phyloP scores from a whole-genome alignment of 106 monocot species.

The Posidonia australis region DNA sequence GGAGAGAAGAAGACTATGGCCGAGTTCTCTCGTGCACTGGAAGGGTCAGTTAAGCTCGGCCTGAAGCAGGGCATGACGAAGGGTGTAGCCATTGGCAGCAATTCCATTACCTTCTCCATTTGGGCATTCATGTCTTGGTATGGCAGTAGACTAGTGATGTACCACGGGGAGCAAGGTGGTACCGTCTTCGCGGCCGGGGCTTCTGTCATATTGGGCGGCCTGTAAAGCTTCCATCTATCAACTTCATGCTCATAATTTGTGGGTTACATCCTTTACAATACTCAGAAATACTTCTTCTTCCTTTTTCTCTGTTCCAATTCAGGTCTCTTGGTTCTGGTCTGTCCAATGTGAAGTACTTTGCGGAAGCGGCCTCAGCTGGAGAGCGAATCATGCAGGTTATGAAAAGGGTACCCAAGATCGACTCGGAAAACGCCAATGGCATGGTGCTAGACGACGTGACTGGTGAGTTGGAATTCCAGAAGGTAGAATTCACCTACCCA shows the following conservation, averaged over 20 bases:
- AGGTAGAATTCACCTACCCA: slow-evolving; percentile 59
- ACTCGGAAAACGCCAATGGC: slow-evolving; percentile 46
- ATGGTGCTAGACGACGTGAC: slow-evolving; percentile 13
- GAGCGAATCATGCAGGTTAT: slow-evolving; percentile 55
- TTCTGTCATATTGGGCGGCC: slow-evolving; percentile 51
- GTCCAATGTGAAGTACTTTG: slow-evolving; percentile 70
- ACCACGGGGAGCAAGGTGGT: slow-evolving; percentile 50
- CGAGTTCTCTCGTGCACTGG: slow-evolving; percentile 50
- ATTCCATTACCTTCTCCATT: slow-evolving; percentile 58
- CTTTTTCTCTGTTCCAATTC: too few relatives aligned
- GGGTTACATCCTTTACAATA: not conserved
- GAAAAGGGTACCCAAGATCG: slow-evolving; percentile 47
- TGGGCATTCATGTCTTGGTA: slow-evolving; percentile 80
- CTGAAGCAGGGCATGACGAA: slow-evolving; percentile 53
- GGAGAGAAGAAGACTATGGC: slow-evolving; percentile 46
- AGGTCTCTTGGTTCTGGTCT: slow-evolving; percentile 65
- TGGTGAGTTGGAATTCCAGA: slow-evolving; percentile 61
- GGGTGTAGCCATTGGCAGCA: slow-evolving; percentile 74
- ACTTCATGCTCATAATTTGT: not conserved
- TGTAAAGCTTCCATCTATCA: slow-evolving; percentile 21
- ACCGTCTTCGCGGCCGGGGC: slow-evolving; percentile 61
- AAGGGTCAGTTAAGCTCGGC: slow-evolving; percentile 53
- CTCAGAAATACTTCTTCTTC: not conserved
- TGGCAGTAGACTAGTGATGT: slow-evolving; percentile 68
- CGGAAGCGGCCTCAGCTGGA: slow-evolving; percentile 65